These are phyloP conservation scores for Phaffia rhodozyma DNA, from an alignment of 1,284 basidiomycete genomes.

Conservation along the genomic window DNA sequence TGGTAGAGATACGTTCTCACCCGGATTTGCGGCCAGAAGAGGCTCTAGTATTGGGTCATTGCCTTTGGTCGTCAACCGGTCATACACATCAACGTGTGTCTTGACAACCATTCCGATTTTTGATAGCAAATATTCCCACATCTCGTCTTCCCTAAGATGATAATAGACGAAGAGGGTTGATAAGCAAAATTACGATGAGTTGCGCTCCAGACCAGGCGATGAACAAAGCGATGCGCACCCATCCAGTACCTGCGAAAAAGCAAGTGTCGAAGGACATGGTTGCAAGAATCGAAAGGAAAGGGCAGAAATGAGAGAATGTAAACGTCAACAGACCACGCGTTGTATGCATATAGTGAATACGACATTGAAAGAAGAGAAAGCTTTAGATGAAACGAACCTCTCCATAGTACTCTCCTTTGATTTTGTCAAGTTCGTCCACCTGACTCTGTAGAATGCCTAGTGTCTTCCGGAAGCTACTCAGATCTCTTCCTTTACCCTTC, in stretches of 20 bases:
- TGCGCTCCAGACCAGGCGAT: too few relatives aligned
- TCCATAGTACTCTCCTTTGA: conserved; percentile 62
- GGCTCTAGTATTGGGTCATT: conserved; percentile 82
- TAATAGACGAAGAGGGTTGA: conserved; percentile 26
- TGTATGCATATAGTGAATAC: too few relatives aligned
- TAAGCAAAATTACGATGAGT: neutral
- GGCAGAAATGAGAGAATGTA: too few relatives aligned
- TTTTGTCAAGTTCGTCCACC: conserved; percentile 71
- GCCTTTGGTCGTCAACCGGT: conserved; percentile 77
- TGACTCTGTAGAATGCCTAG: conserved; percentile 69
- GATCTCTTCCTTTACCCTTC: conserved; percentile 41
- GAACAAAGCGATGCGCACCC: too few relatives aligned
- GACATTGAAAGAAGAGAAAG: neutral
- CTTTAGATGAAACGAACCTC: neutral
- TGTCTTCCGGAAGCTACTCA: conserved; percentile 76
- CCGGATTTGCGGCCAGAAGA: conserved; percentile 66
- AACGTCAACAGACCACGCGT: too few relatives aligned
- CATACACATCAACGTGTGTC: conserved; percentile 44
- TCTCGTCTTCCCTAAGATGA: conserved; percentile 72
- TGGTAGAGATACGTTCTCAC: neutral
- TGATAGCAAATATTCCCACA: conserved; percentile 77
- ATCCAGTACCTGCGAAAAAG: too few relatives aligned
- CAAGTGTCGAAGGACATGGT: too few relatives aligned
- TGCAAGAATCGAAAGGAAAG: neutral
- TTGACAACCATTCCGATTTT: conserved; percentile 47